These are phyloP conservation scores for Mortierella sp. DNA, from an alignment of 371 early-diverging fungal species.

Conservation along the genomic window DNA sequence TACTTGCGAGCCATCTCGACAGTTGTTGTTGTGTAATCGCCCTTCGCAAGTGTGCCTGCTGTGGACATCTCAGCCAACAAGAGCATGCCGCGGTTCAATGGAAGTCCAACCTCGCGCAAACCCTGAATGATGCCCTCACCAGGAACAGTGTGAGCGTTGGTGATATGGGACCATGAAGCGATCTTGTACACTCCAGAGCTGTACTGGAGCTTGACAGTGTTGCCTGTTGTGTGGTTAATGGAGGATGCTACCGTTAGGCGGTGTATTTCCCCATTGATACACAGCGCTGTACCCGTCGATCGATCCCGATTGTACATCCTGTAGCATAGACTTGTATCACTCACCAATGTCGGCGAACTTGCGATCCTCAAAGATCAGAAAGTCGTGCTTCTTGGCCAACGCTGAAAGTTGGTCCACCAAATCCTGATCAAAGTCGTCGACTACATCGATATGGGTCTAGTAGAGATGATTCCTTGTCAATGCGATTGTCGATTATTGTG, in stretches of 20 bases:
- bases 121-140: conserved; percentile 96
- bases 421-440: conserved; percentile 91
- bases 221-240: conserved; percentile 74
- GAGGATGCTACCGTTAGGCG: too few relatives aligned
- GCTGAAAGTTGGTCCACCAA: conserved; percentile 76
- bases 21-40: conserved; percentile 86
- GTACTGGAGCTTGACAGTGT: conserved; percentile 96
- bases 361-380: conserved; percentile 97
- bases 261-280: background rate
- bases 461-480: background rate
- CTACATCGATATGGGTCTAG: conserved; percentile 95
- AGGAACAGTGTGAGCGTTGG: conserved; percentile 93
- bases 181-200: conserved; percentile 91
- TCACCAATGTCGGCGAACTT: conserved; percentile 95
- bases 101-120: conserved; percentile 85
- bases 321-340: background rate
- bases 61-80: conserved; percentile 97
- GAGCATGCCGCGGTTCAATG: conserved; percentile 84
- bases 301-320: background rate
- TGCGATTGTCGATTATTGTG: background rate
- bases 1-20: conserved; percentile 88
- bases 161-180: conserved; percentile 95
- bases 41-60: conserved; percentile 85
- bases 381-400: conserved; percentile 88
- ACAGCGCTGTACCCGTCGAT: too few relatives aligned